These are phyloP conservation scores for Candida tropicalis DNA, from an alignment of 1,139 yeast species.

Conservation along the genomic window DNA sequence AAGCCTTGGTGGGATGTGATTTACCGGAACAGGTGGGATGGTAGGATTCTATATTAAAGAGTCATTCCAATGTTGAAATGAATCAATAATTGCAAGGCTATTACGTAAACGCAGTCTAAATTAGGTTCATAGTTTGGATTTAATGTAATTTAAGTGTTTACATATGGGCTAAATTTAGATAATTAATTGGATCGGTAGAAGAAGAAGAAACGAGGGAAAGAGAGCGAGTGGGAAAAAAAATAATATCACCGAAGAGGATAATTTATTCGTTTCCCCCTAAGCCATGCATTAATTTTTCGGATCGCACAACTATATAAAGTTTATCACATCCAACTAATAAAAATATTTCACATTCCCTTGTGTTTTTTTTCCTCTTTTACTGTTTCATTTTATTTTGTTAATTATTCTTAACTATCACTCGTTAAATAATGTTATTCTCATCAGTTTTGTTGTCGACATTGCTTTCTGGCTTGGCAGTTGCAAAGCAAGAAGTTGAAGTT, in stretches of 20 bases:
- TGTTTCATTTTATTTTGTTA: not conserved
- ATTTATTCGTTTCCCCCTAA: too few relatives aligned
- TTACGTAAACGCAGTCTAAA: too few relatives aligned
- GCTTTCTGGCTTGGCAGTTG: conserved; percentile 2
- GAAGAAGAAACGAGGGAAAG: not conserved
- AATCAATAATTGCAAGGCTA: not conserved
- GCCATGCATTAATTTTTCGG: too few relatives aligned
- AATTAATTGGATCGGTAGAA: not conserved
- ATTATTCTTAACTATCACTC: not conserved
- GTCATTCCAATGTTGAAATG: too few relatives aligned
- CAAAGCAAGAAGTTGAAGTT: conserved; percentile 22
- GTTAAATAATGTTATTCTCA: conserved; percentile 4
- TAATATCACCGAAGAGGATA: too few relatives aligned
- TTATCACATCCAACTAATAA: too few relatives aligned
- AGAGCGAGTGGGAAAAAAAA: not conserved
- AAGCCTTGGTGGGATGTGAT: too few relatives aligned
- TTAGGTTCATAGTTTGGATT: too few relatives aligned
- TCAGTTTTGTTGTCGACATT: conserved; percentile 1
- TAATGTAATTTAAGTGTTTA: conserved; percentile 1
- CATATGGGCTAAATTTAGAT: not conserved
- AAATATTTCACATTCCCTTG: not conserved
- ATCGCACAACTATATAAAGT: too few relatives aligned
- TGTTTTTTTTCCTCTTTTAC: not conserved
- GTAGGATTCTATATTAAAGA: too few relatives aligned
- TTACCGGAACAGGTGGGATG: too few relatives aligned